These are phyloP conservation scores for Comarum palustre DNA, from an alignment of 306 rosid species.

Conservation along the genomic window DNA sequence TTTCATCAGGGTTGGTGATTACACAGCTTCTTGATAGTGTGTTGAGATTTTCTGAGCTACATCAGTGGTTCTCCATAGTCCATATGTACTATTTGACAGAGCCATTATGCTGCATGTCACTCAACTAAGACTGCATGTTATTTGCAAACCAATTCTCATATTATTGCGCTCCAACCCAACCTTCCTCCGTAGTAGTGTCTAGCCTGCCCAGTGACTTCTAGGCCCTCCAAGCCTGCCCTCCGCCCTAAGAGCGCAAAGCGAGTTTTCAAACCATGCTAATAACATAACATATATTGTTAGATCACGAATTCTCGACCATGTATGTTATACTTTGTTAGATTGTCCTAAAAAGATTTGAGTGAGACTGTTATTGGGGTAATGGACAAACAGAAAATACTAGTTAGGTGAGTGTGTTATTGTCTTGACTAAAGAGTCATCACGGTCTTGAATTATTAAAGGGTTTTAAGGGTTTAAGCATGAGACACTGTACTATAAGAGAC, in stretches of 20 bases:
- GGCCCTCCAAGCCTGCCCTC: no score
- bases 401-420: conserved; percentile 9
- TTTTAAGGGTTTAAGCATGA: conserved; percentile 10
- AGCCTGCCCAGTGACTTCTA: no score
- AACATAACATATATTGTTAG: background rate
- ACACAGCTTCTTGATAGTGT: conserved; percentile 9
- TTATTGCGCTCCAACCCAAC: no score
- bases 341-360: background rate
- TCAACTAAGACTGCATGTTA: background rate
- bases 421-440: conserved; percentile 5
- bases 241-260: no score
- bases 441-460: conserved; percentile 10
- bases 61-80: conserved; percentile 18
- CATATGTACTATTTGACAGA: background rate
- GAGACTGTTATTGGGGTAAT: background rate
- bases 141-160: background rate
- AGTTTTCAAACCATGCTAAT: no score
- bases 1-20: conserved; percentile 20
- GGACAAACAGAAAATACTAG: background rate
- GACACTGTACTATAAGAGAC: background rate
- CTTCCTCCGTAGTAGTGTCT: no score
- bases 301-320: no score
- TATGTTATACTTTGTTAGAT: background rate
- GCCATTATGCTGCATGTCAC: conserved; percentile 2
- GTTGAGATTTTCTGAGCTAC: background rate